Evolutionary conservation across 805 yeast genomes (phyloP).

Genomic region (Yamadazyma scolyti): DNA sequence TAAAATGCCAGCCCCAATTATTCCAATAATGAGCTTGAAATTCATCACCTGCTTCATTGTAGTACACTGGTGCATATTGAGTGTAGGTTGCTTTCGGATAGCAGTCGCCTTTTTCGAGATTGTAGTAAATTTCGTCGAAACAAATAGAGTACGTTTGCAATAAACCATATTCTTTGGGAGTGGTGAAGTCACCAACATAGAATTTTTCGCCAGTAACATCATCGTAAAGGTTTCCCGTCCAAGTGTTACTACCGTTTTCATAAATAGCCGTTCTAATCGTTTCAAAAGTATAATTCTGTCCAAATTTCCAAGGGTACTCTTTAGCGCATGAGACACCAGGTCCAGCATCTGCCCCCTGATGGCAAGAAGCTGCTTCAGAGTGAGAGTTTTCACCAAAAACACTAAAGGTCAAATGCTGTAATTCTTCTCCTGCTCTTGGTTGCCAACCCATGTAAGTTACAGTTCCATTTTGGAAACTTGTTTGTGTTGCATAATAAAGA

Average conservation of each 20-base stretch:
- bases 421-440: constrained; percentile 6
- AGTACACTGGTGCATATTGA: constrained; percentile 6
- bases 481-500: constrained; percentile 10
- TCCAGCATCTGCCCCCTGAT: constrained; percentile 11
- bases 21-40: too few species aligned
- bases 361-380: constrained; percentile 4
- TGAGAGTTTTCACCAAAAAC: constrained; percentile 9
- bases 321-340: constrained; percentile 9
- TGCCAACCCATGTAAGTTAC: constrained; percentile 11
- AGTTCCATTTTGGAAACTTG: constrained; percentile 2
- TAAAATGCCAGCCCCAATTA: too few species aligned
- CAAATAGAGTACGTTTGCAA: background rate
- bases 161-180: constrained; percentile 8
- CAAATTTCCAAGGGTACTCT: constrained; percentile 9
- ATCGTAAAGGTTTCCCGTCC: constrained; percentile 10
- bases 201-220: constrained; percentile 8
- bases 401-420: constrained; percentile 11
- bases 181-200: constrained; percentile 6
- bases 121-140: constrained; percentile 10
- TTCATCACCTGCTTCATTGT: constrained; percentile 4
- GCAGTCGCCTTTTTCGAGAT: constrained; percentile 4
- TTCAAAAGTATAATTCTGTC: constrained; percentile 9
- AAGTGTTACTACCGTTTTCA: constrained; percentile 7
- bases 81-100: constrained; percentile 5
- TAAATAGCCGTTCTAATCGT: constrained; percentile 1